Evolutionary conservation across 768 basidiomycete species (phyloP), one percentile per base, ranked within the genome.

Genomic region (Auricularia sp.): DNA sequence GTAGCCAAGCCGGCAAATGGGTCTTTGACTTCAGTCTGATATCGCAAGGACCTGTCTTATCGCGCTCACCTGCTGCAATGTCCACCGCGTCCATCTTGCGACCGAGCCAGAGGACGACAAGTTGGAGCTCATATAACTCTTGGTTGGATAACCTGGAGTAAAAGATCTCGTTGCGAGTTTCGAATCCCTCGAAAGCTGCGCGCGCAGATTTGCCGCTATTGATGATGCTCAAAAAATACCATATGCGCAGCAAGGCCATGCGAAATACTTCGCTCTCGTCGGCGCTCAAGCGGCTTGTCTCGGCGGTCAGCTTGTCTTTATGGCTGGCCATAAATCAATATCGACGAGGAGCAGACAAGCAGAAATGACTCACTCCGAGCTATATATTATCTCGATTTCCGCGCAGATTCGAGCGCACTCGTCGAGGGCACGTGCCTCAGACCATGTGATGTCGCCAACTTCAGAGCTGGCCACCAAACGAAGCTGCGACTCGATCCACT

Each of bases 321-420:
- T 18, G 47, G 18, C 47, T 5, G 47, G 21, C 47, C 44, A 18
- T 11, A 45, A 11, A 51, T 51, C 47, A 51, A 18, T 0, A 10
- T 51, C 44, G 21, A 18, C 16, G 21, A 18, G 11, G 47, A 16
- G 47, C 7, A 51, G 5, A 51, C 44, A 18, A 14, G 24, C 16
- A 24, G 62, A 21, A 18, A n/a, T 18, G 14, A 62, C 73, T 54
- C 70, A 75, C 80, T 75, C 75, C 61, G 72, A 68, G 62, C 80
- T 81, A 66, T 77, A 81, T 1, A 79, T 66, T 54, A 75, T 73
- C 69, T 79, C 79, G 36, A 81, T 65, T 3, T 63, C 54, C 4
- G 58, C 67, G n/a, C 76, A 72, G 11, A 70, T 67, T 21, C 61
- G 29, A 10, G 73, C 74, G 62, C 73, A 70, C 2, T 61, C n/a